Evolutionary conservation across 2,329 filamentous ascomycete species (phyloP).

Genomic region (Ophiostoma quercus): DNA sequence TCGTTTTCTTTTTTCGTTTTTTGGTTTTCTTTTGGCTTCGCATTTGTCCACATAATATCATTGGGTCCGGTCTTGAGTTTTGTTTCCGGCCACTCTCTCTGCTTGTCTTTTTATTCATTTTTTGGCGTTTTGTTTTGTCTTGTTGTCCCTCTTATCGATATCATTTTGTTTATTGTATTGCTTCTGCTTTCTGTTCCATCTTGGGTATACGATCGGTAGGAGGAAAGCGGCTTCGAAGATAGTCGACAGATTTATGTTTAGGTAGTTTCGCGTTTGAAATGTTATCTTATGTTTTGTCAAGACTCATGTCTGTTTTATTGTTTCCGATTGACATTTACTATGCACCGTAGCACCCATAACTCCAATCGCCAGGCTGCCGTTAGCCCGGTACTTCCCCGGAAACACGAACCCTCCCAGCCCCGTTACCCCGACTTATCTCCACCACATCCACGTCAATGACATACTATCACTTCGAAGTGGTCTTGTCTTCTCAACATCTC

Average conservation of each 20-base stretch:
- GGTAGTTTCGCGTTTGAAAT: not conserved
- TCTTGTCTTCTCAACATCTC: too few species aligned
- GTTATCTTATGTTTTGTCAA: not conserved
- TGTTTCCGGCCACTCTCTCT: not conserved
- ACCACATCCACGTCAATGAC: not conserved
- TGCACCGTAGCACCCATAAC: not conserved
- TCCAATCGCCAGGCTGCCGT: not conserved
- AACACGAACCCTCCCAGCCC: not conserved
- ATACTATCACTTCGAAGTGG: too few species aligned
- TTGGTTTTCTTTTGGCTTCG: not conserved
- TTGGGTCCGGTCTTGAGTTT: not conserved
- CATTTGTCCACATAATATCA: constrained; percentile 5
- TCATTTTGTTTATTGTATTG: constrained; percentile 14
- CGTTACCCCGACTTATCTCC: not conserved
- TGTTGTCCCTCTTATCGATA: not conserved
- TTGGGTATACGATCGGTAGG: not conserved
- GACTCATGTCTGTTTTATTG: too few species aligned
- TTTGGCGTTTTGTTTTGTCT: not conserved
- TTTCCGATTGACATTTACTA: not conserved
- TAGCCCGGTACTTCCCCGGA: not conserved
- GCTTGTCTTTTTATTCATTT: not conserved
- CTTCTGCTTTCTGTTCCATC: constrained; percentile 11
- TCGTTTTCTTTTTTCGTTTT: not conserved
- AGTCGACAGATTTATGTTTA: constrained; percentile 11
- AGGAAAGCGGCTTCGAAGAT: not conserved